Evolutionary conservation across 1,139 yeast genomes (phyloP).

Genomic region (Ogataea hybrid): DNA sequence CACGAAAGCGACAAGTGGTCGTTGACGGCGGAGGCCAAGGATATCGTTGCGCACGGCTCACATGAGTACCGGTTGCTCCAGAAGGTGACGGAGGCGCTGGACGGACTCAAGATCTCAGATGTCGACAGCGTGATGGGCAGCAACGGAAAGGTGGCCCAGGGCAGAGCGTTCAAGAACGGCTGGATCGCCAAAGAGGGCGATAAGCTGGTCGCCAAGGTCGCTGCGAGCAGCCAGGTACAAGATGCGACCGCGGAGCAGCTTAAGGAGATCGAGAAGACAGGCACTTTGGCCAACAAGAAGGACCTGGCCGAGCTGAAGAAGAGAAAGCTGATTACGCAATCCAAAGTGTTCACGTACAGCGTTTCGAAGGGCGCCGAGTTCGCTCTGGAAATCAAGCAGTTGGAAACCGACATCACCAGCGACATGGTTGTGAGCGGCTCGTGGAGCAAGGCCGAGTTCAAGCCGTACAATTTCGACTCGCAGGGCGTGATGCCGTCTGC

Average conservation of each 20-base stretch:
- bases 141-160: constrained; percentile 90
- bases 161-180: constrained; percentile 96
- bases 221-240: constrained; percentile 43
- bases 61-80: constrained; percentile 83
- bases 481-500: constrained; percentile 85
- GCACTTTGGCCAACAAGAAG: constrained; percentile 50
- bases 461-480: constrained; percentile 93
- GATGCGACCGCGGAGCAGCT: constrained; percentile 72
- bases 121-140: constrained; percentile 76
- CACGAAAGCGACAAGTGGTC: constrained; percentile 76
- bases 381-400: constrained; percentile 71
- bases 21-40: constrained; percentile 79
- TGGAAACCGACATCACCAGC: constrained; percentile 91
- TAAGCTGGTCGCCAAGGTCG: constrained; percentile 55
- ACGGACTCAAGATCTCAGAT: constrained; percentile 79
- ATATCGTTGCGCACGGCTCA: constrained; percentile 76
- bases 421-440: constrained; percentile 82
- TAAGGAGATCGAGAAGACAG: constrained; percentile 53
- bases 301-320: constrained; percentile 85
- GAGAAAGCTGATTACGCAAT: constrained; percentile 77
- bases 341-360: constrained; percentile 72
- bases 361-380: constrained; percentile 83
- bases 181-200: constrained; percentile 93
- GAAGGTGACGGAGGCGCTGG: constrained; percentile 71
- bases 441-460: constrained; percentile 84